Evolutionary conservation across 306 rosid genomes (phyloP), one percentile per base, ranked within the genome.

Genomic region (Begonia peltatifolia): DNA sequence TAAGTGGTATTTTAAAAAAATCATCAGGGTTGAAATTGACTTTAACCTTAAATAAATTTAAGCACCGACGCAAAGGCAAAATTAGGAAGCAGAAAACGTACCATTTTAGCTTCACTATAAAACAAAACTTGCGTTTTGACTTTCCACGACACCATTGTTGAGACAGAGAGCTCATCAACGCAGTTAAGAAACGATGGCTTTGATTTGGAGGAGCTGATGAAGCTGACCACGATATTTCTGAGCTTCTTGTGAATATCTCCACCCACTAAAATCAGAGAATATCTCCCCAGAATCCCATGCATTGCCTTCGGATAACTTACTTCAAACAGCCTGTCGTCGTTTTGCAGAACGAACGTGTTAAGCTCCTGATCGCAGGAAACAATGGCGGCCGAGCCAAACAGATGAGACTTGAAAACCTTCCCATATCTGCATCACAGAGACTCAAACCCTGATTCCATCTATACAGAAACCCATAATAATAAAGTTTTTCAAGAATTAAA

Each of bases 311-410:
- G 96, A 63, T 87, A 87, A 62, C 79, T 73, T 48, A 63, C 76
- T 38, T 75, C 74, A 65, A 87, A 83, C 12, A 83, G 54, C 55
- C 64, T 87, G 25, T 82, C 84, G 55, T 87, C 94, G 46, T 87
- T 87, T 46, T 83, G 93, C 73, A 87, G 89, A 68, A 87, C 58
- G 38, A 71, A 83, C 77, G 53, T 23, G 74, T 78, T 87, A 46
- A 87, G 69, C 58, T 83, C 90, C 55, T 62, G 63, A 68, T 87
- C 87, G 48, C 90, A 87, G 9, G 96, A 87, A 47, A 87, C 90
- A 17, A 83, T 76, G 65, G 90, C 69, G 13, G 78, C 79, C 36
- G 64, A 71, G 42, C 94, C 96, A 67, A 83, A 80, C 9, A 83
- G 41, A 74, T 80, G 80, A 0, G 90, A 83, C 66, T 76, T 87